A percentile compares a stretch with the other conserved stretches of the same genome.
phyloP scores from a whole-genome alignment of 371 early-diverging fungal genomes.

The Mucor piriformis region DNA sequence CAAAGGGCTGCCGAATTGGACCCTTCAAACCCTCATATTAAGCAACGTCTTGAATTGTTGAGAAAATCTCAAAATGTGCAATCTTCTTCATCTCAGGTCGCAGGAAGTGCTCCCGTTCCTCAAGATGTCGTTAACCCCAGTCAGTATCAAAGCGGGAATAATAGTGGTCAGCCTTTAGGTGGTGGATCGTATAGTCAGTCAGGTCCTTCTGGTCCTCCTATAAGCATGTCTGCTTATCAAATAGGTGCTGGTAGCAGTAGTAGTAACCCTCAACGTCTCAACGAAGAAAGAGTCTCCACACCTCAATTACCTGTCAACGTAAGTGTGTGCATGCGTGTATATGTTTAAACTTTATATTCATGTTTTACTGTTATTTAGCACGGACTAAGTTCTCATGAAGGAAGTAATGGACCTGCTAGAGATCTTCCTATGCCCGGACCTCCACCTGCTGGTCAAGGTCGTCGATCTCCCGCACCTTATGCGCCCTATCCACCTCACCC shows the following conservation, averaged over 20 bases:
- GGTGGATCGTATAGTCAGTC: slow-evolving; percentile 34
- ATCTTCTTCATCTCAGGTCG: slow-evolving; percentile 3
- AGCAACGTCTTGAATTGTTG: slow-evolving; percentile 76
- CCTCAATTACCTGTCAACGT: slow-evolving; percentile 33
- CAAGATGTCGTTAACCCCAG: slow-evolving; percentile 66
- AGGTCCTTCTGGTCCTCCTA: slow-evolving; percentile 38
- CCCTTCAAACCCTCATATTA: slow-evolving; percentile 78
- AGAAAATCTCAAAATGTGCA: slow-evolving; percentile 39
- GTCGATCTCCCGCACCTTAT: slow-evolving; percentile 43
- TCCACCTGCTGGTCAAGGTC: slow-evolving; percentile 21
- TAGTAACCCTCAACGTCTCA: slow-evolving; percentile 8
- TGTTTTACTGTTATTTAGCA: slow-evolving; percentile 3
- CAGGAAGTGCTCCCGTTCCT: slow-evolving; percentile 52
- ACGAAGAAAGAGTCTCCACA: slow-evolving; percentile 33
- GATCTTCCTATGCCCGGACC: slow-evolving; percentile 49
- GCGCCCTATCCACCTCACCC: slow-evolving; percentile 18
- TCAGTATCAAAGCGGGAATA: slow-evolving; percentile 43
- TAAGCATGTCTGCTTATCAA: slow-evolving; percentile 45
- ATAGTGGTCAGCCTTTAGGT: slow-evolving; percentile 31
- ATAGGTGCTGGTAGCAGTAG: slow-evolving; percentile 11
- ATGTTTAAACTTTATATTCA: not conserved
- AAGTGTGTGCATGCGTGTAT: not conserved
- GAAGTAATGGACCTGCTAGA: slow-evolving; percentile 36
- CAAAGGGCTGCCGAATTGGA: slow-evolving; percentile 85
- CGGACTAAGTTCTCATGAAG: slow-evolving; percentile 25